Conservation (phyloP, 2,329 filamentous ascomycete genomes). For the Talaromyces sp. region DNA sequence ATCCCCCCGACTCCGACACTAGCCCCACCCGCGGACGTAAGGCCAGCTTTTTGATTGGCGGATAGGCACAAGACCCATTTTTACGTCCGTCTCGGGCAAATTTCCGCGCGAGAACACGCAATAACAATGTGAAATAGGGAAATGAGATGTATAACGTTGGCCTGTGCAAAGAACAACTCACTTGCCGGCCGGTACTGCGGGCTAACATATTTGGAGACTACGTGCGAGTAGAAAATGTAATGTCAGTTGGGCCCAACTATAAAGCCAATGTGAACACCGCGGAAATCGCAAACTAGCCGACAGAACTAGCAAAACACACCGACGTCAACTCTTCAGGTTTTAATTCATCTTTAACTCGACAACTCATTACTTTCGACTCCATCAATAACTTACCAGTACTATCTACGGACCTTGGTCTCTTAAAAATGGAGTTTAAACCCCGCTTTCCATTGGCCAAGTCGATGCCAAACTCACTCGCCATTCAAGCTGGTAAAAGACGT, state of each 20-base stretch:
- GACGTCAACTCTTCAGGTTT: neutral
- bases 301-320: neutral
- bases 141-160: neutral
- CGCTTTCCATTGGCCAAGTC: neutral
- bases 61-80: neutral
- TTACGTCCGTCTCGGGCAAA: neutral
- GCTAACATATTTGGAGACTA: neutral
- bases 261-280: neutral
- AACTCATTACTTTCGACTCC: neutral
- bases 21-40: neutral
- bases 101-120: too few relatives aligned
- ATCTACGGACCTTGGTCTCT: neutral
- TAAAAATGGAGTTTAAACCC: neutral
- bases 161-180: neutral
- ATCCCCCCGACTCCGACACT: neutral
- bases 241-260: neutral
- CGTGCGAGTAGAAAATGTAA: neutral
- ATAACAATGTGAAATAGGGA: neutral
- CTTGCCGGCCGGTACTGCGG: too few relatives aligned
- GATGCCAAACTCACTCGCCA: neutral
- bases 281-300: neutral
- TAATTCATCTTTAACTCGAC: neutral
- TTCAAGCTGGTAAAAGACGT: neutral
- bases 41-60: neutral
- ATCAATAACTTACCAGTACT: too few relatives aligned